A percentile compares a stretch with the other conserved stretches of the same genome.
Conservation (phyloP, 768 basidiomycete species). For the Rhizopogon vinicolor region DNA sequence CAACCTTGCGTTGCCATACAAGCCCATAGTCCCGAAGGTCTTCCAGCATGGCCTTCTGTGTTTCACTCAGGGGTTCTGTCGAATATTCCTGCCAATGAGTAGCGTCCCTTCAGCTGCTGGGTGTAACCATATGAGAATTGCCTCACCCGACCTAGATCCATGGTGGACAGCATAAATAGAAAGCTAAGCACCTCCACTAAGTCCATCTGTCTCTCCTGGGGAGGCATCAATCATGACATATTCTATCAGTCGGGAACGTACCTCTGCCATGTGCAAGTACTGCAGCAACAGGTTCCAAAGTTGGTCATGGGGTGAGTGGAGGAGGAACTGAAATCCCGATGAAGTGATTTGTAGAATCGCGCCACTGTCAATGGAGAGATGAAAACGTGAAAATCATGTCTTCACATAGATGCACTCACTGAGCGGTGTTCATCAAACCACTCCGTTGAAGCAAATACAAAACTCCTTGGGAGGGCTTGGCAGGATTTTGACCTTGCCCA, state of each 20-base stretch:
- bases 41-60: constrained; percentile 82
- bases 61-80: constrained; percentile 70
- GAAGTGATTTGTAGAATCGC: constrained; percentile 80
- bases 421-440: constrained; percentile 74
- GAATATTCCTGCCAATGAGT: constrained; percentile 72
- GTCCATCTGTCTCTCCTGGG: constrained; percentile 83
- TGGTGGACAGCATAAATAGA: constrained; percentile 94
- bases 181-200: constrained; percentile 91
- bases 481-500: constrained; percentile 68
- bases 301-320: constrained; percentile 92
- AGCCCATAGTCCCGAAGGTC: constrained; percentile 95
- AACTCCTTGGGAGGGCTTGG: constrained; percentile 79
- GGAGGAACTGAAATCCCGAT: constrained; percentile 91
- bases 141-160: constrained; percentile 86
- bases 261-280: constrained; percentile 85
- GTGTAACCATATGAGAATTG: neutral
- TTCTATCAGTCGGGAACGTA: constrained; percentile 25
- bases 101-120: neutral
- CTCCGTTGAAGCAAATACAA: constrained; percentile 79
- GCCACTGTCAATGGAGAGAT: constrained; percentile 34
- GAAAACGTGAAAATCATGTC: neutral
- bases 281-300: constrained; percentile 92
- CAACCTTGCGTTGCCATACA: constrained; percentile 79
- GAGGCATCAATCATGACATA: constrained; percentile 7
- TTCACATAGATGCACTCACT: constrained; percentile 39